Base-by-base conservation (phyloP, 768 basidiomycete genomes). In the Suillus ampliporus region DNA sequence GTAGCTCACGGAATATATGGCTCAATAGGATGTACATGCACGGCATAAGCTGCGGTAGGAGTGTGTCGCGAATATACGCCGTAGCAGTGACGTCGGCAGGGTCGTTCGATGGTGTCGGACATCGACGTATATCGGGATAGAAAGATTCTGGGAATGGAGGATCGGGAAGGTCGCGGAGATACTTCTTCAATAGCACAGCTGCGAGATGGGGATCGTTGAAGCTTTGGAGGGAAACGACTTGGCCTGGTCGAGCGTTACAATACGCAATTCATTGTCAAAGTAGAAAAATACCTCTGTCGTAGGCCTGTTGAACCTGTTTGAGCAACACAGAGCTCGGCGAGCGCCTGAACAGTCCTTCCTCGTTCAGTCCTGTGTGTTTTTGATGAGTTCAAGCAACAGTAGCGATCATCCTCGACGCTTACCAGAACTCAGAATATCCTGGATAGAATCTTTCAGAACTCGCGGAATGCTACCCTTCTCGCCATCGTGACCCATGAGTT, bases 151-250 rank as follows among this genome's bases (percentile, higher is more conserved):
- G 84, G 66, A 95, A 91, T n/a, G 92, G 76, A 4, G 94, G 90
- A 57, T 86, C 82, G 2, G 92, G 91, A 2, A 95, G 79, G 72
- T 94, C 91, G 41, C 91, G 85, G 28, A 95, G 76, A 71, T 90
- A 94, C 71, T 92, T 94, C 79, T 95, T 95, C 60, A 95, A 77
- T 40, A 95, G 80, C 1, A 95, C 94, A 10, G 94, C 92, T 4
- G 92, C 91, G 1, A 95, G 82, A 73, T 92, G 83, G 7, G 91
- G 89, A 68, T 94, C 92, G 0, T 81, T 83, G 69, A 91, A 94
- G 2, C 82, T 88, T n/a, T 85, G 78, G 47, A 95, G 76, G 1
- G 90, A 91, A 11, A 95, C 89, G 1, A 94, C 87, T 64, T 93
- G 86, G 14, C 91, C 90, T 91, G 60, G 5, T 56, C 41, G 7